These are phyloP conservation scores for Tephrocybe sp. DNA, from an alignment of 768 basidiomycete species.

Conservation along the genomic window DNA sequence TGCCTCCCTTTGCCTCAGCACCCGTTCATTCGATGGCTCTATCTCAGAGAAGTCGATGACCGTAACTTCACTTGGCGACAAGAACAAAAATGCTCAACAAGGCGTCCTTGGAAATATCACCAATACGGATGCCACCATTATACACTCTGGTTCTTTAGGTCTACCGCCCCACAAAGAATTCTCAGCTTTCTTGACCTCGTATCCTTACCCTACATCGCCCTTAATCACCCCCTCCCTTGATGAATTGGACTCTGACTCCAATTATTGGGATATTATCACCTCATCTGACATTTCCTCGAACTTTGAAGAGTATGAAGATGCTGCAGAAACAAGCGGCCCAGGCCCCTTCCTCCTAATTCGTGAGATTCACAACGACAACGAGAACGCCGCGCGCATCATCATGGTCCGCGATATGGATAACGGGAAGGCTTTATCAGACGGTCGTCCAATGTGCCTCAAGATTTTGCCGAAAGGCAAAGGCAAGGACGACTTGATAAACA, in stretches of 20 bases:
- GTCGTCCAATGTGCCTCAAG: conserved; percentile 40
- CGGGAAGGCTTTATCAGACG: conserved; percentile 13
- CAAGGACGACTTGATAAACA: conserved; percentile 19
- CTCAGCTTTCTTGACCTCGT: too few species aligned
- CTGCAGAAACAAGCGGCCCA: conserved; percentile 5
- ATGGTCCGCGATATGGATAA: conserved; percentile 21
- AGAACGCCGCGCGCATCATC: conserved; percentile 12
- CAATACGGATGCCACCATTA: too few species aligned
- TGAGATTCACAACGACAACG: conserved; percentile 16
- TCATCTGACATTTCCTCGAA: neutral
- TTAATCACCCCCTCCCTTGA: neutral
- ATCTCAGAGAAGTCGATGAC: too few species aligned
- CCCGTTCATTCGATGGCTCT: neutral
- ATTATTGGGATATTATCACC: neutral
- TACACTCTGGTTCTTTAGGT: too few species aligned
- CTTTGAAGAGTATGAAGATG: neutral
- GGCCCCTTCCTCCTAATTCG: conserved; percentile 32
- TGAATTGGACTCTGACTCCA: neutral
- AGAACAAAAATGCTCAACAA: too few species aligned
- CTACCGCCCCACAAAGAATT: too few species aligned
- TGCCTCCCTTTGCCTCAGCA: neutral
- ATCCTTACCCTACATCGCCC: neutral
- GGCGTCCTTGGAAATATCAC: too few species aligned
- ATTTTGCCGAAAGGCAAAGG: conserved; percentile 22
- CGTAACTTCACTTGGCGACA: too few species aligned